Percentiles rank a stretch among this genome's conserved stretches.
Conservation (phyloP, 2,329 filamentous ascomycete genomes). For the Fusarium austroafricanum region DNA sequence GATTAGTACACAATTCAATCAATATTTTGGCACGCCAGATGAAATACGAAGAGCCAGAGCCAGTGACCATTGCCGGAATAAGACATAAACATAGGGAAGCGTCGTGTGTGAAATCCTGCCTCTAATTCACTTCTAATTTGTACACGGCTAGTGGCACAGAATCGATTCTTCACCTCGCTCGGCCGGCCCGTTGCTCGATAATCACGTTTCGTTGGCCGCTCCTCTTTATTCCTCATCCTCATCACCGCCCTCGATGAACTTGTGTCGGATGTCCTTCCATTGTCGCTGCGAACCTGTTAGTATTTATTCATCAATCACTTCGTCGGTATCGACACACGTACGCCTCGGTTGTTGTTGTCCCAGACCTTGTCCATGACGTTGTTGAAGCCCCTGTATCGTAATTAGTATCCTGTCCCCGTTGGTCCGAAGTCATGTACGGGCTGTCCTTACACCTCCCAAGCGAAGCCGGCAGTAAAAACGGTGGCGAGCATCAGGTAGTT, state of each 20-base stretch:
- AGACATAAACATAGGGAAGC: conserved; percentile 34
- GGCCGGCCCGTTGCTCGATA: conserved; percentile 32
- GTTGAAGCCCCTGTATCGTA: conserved; percentile 78
- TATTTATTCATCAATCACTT: conserved; percentile 7
- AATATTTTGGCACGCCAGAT: background rate
- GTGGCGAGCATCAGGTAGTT: conserved; percentile 89
- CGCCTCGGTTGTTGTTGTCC: conserved; percentile 91
- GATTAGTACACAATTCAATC: conserved; percentile 3
- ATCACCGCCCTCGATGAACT: conserved; percentile 80
- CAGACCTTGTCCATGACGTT: conserved; percentile 84
- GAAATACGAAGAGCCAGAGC: background rate
- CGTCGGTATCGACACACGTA: conserved; percentile 63
- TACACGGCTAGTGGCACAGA: conserved; percentile 50
- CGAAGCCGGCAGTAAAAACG: conserved; percentile 90
- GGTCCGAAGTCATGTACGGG: conserved; percentile 17
- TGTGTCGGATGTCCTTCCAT: conserved; percentile 99
- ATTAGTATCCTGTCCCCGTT: conserved; percentile 48
- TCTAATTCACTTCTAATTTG: conserved; percentile 49
- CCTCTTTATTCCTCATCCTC: conserved; percentile 49
- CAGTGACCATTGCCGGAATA: background rate
- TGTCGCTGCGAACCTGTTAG: conserved; percentile 74
- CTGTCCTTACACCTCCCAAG: conserved; percentile 85
- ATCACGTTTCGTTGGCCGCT: conserved; percentile 22
- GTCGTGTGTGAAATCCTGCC: conserved; percentile 39
- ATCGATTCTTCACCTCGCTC: conserved; percentile 39